These are phyloP conservation scores for Closterium sp. DNA, from an alignment of 139 green algal species.

Conservation along the genomic window DNA sequence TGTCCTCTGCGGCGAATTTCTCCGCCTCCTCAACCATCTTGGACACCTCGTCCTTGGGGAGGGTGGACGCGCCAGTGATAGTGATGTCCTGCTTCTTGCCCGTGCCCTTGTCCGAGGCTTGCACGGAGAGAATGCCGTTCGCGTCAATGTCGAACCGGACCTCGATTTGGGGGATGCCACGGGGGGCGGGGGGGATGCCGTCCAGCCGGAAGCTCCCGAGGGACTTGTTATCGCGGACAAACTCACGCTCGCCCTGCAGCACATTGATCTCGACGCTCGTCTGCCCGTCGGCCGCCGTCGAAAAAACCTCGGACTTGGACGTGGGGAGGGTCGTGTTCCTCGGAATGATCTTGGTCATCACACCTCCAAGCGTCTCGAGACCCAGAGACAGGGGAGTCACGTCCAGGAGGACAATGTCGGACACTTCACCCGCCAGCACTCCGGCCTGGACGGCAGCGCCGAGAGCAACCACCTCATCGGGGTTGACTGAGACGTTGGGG, in stretches of 20 bases:
- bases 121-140: conserved; percentile 95
- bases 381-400: conserved; percentile 94
- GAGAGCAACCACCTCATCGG: conserved; percentile 98
- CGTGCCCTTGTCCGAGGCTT: conserved; percentile 89
- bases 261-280: conserved; percentile 98
- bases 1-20: conserved; percentile 87
- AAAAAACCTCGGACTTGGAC: conserved; percentile 95
- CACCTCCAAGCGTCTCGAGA: conserved; percentile 94
- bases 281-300: conserved; percentile 92
- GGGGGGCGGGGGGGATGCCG: conserved; percentile 91
- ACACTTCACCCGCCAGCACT: conserved; percentile 69
- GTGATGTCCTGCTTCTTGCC: conserved; percentile 97
- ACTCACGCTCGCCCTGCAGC: conserved; percentile 82
- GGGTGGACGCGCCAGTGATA: conserved; percentile 87
- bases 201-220: conserved; percentile 89
- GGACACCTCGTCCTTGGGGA: conserved; percentile 66
- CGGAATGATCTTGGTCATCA: conserved; percentile 96
- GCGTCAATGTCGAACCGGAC: conserved; percentile 99
- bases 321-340: conserved; percentile 97
- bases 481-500: conserved; percentile 97
- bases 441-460: conserved; percentile 91
- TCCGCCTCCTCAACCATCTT: conserved; percentile 95
- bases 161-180: conserved; percentile 93
- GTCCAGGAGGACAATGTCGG: conserved; percentile 96
- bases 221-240: conserved; percentile 95